These are phyloP conservation scores for Lipomyces orientalis DNA, from an alignment of 805 yeast genomes.

Conservation along the genomic window DNA sequence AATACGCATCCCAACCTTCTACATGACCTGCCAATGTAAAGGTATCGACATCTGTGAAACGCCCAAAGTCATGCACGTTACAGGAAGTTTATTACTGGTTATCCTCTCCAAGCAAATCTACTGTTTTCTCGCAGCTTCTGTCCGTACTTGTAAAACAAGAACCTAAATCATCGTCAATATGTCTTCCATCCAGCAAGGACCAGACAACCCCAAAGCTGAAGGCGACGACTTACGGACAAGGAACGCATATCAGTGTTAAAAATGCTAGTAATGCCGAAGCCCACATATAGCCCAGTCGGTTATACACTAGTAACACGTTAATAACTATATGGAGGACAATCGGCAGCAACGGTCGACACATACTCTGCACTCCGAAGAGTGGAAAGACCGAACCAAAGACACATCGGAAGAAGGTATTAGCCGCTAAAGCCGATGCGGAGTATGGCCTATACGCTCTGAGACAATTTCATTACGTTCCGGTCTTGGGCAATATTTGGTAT, in stretches of 20 bases:
- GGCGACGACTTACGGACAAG: constrained; percentile 26
- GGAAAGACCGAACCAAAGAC: constrained; percentile 52
- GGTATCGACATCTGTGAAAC: too few species aligned
- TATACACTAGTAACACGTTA: constrained; percentile 48
- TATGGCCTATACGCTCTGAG: constrained; percentile 49
- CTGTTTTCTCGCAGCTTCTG: constrained; percentile 22
- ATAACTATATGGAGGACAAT: neutral
- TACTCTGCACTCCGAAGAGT: constrained; percentile 55
- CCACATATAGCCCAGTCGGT: constrained; percentile 67
- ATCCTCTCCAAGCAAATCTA: constrained; percentile 17
- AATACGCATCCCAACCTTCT: too few species aligned
- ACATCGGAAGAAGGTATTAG: constrained; percentile 63
- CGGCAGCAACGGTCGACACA: constrained; percentile 25
- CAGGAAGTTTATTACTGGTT: neutral
- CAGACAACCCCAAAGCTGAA: too few species aligned
- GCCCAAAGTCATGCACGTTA: too few species aligned
- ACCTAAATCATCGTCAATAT: neutral
- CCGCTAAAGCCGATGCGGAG: constrained; percentile 81
- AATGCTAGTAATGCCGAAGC: constrained; percentile 46
- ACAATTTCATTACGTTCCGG: constrained; percentile 47
- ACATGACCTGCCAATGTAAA: too few species aligned
- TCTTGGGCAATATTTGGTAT: constrained; percentile 52
- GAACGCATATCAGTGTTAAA: constrained; percentile 20
- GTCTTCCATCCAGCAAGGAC: neutral
- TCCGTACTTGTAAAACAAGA: constrained; percentile 30